These are phyloP conservation scores for Sanghuangporus weigelae DNA, from an alignment of 1,284 basidiomycete species.

Conservation along the genomic window DNA sequence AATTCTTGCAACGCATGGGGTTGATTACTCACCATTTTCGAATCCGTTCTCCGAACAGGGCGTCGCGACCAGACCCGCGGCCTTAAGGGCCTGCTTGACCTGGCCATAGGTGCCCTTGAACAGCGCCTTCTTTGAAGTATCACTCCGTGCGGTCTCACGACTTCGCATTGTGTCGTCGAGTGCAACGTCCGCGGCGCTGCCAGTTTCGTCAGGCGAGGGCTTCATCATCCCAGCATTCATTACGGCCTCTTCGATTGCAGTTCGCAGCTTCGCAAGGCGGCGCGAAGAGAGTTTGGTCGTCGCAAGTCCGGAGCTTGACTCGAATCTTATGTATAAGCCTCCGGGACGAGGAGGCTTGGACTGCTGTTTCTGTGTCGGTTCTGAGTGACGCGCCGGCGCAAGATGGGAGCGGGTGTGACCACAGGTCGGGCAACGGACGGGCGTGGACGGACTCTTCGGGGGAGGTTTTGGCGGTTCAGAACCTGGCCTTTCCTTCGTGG, in stretches of 20 bases:
- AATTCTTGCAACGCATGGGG: not conserved
- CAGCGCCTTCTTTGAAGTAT: conserved; percentile 28
- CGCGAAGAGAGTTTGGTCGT: conserved; percentile 24
- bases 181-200: conserved; percentile 21
- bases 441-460: conserved; percentile 8
- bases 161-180: conserved; percentile 17
- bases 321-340: conserved; percentile 38
- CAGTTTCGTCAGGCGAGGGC: conserved; percentile 23
- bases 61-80: conserved; percentile 37
- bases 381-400: conserved; percentile 16
- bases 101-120: conserved; percentile 48
- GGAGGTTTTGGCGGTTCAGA: conserved; percentile 16
- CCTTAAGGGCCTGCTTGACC: conserved; percentile 37
- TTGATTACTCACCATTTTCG: conserved; percentile 31
- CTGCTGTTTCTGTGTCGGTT: conserved; percentile 15
- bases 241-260: conserved; percentile 40
- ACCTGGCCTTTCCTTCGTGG: conserved; percentile 16
- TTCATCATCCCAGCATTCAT: conserved; percentile 41
- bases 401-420: conserved; percentile 12
- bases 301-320: conserved; percentile 19
- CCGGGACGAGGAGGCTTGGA: conserved; percentile 20
- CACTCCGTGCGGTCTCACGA: not conserved
- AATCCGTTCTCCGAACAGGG: conserved; percentile 34
- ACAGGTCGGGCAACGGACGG: conserved; percentile 18
- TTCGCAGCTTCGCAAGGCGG: conserved; percentile 34